Percentiles rank a stretch among this genome's conserved stretches.
Conservation (phyloP, 2,329 filamentous ascomycete species). For the Hypoxylon sp. region DNA sequence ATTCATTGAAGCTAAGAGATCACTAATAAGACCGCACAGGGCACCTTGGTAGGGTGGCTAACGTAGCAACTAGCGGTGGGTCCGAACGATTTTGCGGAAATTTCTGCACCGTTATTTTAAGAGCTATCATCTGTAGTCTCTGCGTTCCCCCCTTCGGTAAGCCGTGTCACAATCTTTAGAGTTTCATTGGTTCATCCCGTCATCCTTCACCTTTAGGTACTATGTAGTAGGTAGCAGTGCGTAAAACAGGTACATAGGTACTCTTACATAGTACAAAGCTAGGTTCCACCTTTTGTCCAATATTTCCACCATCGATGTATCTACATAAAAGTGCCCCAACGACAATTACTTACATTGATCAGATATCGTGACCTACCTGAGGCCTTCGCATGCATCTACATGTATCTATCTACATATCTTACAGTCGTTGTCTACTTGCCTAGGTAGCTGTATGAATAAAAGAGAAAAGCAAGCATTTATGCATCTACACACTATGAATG, state of each 20-base stretch:
- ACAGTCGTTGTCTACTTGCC: too few relatives aligned
- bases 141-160: conserved; percentile 38
- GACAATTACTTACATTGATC: too few relatives aligned
- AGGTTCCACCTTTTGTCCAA: conserved; percentile 22
- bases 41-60: conserved; percentile 30
- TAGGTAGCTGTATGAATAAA: too few relatives aligned
- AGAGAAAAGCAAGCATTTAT: conserved; percentile 21
- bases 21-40: conserved; percentile 29
- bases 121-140: conserved; percentile 16
- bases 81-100: conserved; percentile 33
- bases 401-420: too few relatives aligned
- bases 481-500: too few relatives aligned
- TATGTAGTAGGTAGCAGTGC: too few relatives aligned
- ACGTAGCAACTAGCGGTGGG: too few relatives aligned
- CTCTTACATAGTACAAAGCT: conserved; percentile 19
- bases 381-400: too few relatives aligned
- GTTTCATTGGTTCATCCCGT: conserved; percentile 20
- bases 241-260: too few relatives aligned
- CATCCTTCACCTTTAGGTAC: conserved; percentile 29
- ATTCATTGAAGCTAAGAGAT: conserved; percentile 26
- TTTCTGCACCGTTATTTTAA: conserved; percentile 39
- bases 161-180: conserved; percentile 11
- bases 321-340: conserved; percentile 18
- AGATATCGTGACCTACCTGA: too few relatives aligned
- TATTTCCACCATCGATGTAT: conserved; percentile 27